Evolutionary conservation across 495 filamentous ascomycete genomes (phyloP), one percentile per base, ranked within the genome.

Genomic region (Penicillium paxilli): DNA sequence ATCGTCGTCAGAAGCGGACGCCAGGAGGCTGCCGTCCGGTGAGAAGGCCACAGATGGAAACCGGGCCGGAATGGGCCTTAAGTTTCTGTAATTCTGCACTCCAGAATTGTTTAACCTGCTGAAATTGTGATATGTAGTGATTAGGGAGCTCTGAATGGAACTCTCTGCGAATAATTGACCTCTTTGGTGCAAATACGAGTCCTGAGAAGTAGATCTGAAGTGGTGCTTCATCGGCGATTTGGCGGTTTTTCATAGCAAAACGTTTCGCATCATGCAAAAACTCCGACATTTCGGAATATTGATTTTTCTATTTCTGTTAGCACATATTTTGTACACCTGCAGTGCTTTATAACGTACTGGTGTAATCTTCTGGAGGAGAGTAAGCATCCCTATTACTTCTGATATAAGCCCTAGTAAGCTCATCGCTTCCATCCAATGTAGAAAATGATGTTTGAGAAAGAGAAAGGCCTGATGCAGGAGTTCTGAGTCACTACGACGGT

Each of bases 371-470:
- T 45, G 37, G 2, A 62, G 47, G 4, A 1, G 5, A 35, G 44
- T 4, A 26, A 62, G 14, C 0, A 41, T 52, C 0, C 42, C 33
- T 14, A 52, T 2, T 5, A 65, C 51, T 47, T 72, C 68, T 2
- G 62, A 69, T n/a, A 60, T 51, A 32, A 56, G 26, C 3, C 68
- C 68, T 19, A 78, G n/a, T 21, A 79, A 57, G 49, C 65, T 62
- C 47, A 79, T 55, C 33, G 65, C 73, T 65, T 80, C 73, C 16
- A 79, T 22, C 76, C 68, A 79, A 55, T 72, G 66, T 14, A 83
- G 64, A 33, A 82, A 69, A 59, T 81, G 67, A 49, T 63, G 2
- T 19, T 58, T 33, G 21, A 79, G 59, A 47, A 80, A 80, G 8
- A 37, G 32, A 42, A 73, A 47, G 9, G 68, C 62, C 11, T 47